These are phyloP conservation scores for Penicillium roqueforti DNA, from an alignment of 495 filamentous ascomycete species.

Conservation along the genomic window DNA sequence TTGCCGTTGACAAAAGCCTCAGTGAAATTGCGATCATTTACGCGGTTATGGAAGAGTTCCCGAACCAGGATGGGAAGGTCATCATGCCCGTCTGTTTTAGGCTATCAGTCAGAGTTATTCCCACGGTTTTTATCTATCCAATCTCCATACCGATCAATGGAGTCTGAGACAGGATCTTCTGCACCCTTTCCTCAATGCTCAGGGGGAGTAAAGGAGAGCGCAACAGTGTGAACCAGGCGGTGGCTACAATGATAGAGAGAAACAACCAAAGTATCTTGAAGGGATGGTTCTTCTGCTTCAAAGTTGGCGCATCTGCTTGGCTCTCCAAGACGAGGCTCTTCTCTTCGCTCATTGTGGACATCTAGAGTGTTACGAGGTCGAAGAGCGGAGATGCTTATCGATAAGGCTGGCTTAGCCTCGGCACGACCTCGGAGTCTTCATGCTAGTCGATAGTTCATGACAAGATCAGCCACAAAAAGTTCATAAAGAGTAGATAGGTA, in stretches of 20 bases:
- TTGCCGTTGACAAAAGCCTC: conserved; percentile 62
- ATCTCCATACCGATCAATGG: conserved; percentile 67
- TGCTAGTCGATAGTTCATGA: not conserved
- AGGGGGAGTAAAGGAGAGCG: conserved; percentile 11
- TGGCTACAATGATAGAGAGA: conserved; percentile 9
- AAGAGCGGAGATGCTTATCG: not conserved
- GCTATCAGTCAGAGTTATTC: not conserved
- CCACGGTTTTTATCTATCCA: not conserved
- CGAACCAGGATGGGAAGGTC: conserved; percentile 77
- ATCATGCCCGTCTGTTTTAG: conserved; percentile 78
- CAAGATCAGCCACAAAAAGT: too few relatives aligned
- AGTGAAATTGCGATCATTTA: conserved; percentile 71
- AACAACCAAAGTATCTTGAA: conserved; percentile 11
- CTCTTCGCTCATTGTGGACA: not conserved
- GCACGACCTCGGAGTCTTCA: not conserved
- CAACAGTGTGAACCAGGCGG: conserved; percentile 17
- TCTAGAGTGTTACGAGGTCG: not conserved
- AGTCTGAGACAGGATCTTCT: conserved; percentile 63
- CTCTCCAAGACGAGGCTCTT: not conserved
- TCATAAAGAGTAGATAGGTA: too few relatives aligned
- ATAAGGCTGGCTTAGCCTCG: not conserved
- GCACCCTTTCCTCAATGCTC: conserved; percentile 61
- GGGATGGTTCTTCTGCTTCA: not conserved
- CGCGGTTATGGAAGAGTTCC: conserved; percentile 64
- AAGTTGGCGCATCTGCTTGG: not conserved